phyloP scores from a whole-genome alignment of 495 filamentous ascomycete genomes.

The Penicillium verhagenii region DNA sequence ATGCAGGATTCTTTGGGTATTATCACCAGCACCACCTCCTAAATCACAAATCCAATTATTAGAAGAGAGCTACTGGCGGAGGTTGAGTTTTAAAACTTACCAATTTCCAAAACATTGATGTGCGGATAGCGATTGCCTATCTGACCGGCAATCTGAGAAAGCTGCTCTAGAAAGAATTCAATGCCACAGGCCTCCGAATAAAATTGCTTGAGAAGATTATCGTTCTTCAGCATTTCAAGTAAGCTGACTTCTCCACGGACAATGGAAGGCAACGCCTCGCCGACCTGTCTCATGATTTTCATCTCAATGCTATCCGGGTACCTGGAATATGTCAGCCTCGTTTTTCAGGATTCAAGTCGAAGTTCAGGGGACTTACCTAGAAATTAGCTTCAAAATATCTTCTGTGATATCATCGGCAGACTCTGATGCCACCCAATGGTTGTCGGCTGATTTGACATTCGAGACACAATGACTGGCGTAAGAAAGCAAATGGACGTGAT shows the following conservation, averaged over 20 bases:
- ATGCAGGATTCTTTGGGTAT: constrained; percentile 35
- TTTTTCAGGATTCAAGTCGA: background rate
- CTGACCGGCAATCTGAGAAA: constrained; percentile 25
- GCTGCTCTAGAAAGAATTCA: constrained; percentile 13
- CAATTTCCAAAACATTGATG: constrained; percentile 38
- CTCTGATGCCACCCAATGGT: constrained; percentile 19
- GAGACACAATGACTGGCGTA: constrained; percentile 14
- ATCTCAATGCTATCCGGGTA: constrained; percentile 21
- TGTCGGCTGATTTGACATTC: constrained; percentile 9
- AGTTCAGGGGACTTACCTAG: constrained; percentile 17
- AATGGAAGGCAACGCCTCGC: constrained; percentile 34
- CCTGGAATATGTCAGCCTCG: constrained; percentile 10
- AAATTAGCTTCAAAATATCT: constrained; percentile 33
- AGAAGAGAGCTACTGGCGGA: background rate
- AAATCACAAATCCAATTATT: background rate
- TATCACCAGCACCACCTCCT: constrained; percentile 40
- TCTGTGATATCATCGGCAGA: constrained; percentile 36
- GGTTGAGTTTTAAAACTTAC: constrained; percentile 8
- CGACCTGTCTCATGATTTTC: constrained; percentile 26
- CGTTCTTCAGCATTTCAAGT: constrained; percentile 41
- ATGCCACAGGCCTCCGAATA: constrained; percentile 29
- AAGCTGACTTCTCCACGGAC: constrained; percentile 39
- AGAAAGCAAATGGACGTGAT: constrained; percentile 15
- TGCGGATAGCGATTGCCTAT: constrained; percentile 34
- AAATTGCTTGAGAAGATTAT: constrained; percentile 38